These are phyloP conservation scores for Trametes maxima DNA, from an alignment of 768 basidiomycete genomes.

Conservation along the genomic window DNA sequence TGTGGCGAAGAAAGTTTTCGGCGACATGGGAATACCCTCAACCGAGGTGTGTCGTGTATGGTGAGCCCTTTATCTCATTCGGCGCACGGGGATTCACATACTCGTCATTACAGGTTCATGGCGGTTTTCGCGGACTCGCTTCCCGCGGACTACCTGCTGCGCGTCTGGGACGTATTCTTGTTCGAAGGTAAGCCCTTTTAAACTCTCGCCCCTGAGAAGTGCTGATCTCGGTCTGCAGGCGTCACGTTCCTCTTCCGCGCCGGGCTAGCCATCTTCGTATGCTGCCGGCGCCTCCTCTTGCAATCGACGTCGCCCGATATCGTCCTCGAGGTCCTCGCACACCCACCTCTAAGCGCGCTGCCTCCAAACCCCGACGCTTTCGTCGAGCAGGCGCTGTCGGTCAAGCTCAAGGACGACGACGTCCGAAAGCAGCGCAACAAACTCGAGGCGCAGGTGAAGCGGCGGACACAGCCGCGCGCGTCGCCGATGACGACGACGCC, in stretches of 20 bases:
- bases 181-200: constrained; percentile 63
- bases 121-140: constrained; percentile 69
- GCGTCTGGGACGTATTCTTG: constrained; percentile 84
- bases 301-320: constrained; percentile 49
- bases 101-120: constrained; percentile 56
- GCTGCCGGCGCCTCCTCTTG: constrained; percentile 61
- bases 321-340: constrained; percentile 51
- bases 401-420: constrained; percentile 82
- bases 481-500: constrained; percentile 15
- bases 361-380: constrained; percentile 64
- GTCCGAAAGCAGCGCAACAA: constrained; percentile 73
- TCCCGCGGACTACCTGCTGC: constrained; percentile 63
- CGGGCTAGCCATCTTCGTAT: constrained; percentile 63
- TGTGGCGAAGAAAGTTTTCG: constrained; percentile 67
- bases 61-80: constrained; percentile 40
- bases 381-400: constrained; percentile 57
- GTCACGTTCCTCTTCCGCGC: constrained; percentile 75
- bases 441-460: constrained; percentile 72
- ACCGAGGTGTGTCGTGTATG: constrained; percentile 62
- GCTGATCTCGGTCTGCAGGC: constrained; percentile 43
- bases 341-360: constrained; percentile 53
- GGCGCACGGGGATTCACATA: neutral
- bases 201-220: neutral
- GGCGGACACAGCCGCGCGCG: constrained; percentile 48
- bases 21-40: constrained; percentile 63